Evolutionary conservation across 306 rosid species (phyloP).

Genomic region (Casuarina glauca): DNA sequence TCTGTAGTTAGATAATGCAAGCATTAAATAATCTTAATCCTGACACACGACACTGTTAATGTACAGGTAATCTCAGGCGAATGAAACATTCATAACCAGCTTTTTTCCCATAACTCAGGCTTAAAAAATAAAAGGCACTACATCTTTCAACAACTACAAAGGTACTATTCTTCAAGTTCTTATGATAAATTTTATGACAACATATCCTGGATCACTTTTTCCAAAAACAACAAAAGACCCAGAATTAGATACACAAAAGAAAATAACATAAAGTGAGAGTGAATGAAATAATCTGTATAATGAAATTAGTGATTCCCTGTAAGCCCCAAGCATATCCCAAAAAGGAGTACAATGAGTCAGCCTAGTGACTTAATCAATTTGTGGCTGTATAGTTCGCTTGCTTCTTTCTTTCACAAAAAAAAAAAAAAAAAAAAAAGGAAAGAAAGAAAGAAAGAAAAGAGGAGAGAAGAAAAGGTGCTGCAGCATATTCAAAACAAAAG

Average conservation of each 20-base stretch:
- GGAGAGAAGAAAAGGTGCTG: background rate
- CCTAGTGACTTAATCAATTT: too few species aligned
- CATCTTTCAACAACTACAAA: background rate
- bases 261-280: background rate
- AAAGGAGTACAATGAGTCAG: too few species aligned
- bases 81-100: conserved; percentile 1
- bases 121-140: background rate
- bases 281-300: background rate
- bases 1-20: background rate
- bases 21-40: background rate
- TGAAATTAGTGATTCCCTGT: background rate
- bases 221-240: background rate
- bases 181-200: background rate
- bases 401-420: too few species aligned
- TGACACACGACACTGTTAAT: background rate
- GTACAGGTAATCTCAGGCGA: background rate
- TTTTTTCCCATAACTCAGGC: background rate
- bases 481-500: background rate
- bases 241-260: background rate
- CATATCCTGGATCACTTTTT: background rate
- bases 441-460: too few species aligned
- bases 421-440: too few species aligned
- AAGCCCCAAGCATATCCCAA: background rate
- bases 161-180: background rate
- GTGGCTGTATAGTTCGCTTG: too few species aligned